These are phyloP conservation scores for Xylaria curta DNA, from an alignment of 495 filamentous ascomycete species.

Conservation along the genomic window DNA sequence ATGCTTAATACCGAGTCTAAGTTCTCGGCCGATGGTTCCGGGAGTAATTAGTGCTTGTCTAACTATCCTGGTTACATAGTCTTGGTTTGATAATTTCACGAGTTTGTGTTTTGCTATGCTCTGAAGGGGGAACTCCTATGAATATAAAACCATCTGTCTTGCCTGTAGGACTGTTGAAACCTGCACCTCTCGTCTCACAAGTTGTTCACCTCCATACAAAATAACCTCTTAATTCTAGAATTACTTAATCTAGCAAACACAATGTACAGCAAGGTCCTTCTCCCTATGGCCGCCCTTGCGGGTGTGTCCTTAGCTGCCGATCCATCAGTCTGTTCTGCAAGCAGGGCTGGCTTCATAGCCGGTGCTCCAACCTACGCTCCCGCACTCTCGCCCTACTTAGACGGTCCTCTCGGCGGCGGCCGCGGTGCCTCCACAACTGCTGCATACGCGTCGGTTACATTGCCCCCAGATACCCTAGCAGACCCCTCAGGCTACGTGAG, in stretches of 20 bases:
- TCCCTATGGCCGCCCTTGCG: background rate
- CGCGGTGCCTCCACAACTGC: background rate
- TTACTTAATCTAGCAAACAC: background rate
- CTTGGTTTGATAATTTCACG: background rate
- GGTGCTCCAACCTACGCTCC: background rate
- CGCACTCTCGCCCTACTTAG: background rate
- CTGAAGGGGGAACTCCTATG: background rate
- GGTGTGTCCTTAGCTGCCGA: background rate
- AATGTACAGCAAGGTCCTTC: constrained; percentile 4
- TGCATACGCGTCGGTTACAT: background rate
- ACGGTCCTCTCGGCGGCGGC: background rate
- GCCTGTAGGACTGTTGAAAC: background rate
- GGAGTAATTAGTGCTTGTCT: background rate
- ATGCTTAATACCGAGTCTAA: background rate
- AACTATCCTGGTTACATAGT: background rate
- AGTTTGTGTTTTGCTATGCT: background rate
- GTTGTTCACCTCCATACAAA: background rate
- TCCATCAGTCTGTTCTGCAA: background rate
- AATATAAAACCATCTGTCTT: background rate
- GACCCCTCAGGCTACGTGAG: background rate
- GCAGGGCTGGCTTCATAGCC: background rate
- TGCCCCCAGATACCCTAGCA: constrained; percentile 12
- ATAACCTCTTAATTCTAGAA: background rate
- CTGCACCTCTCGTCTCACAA: background rate
- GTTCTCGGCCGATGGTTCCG: background rate